Evolutionary conservation across 441 rosid genomes (phyloP).

Genomic region (Jatropha multifida): DNA sequence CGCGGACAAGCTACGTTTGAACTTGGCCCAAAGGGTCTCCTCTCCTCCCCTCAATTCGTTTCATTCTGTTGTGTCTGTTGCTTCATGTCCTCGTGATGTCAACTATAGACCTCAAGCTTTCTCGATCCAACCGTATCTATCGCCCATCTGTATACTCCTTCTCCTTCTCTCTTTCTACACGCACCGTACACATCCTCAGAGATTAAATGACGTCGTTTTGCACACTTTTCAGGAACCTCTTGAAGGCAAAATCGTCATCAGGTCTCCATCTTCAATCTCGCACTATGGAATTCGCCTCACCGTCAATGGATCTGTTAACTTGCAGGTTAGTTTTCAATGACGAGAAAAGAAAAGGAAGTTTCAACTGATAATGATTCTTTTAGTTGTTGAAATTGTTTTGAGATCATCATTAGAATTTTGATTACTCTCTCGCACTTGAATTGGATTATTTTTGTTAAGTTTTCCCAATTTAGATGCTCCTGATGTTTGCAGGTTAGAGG

Average conservation of each 20-base stretch:
- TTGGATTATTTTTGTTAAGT: neutral
- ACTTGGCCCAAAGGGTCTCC: too few species aligned
- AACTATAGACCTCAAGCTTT: slow-evolving; percentile 52
- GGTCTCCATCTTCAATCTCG: slow-evolving; percentile 57
- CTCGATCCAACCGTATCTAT: slow-evolving; percentile 67
- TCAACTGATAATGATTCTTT: neutral
- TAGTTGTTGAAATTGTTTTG: neutral
- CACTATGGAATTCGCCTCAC: slow-evolving; percentile 68
- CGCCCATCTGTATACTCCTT: slow-evolving; percentile 55
- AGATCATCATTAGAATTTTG: neutral
- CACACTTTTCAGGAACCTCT: slow-evolving; percentile 52
- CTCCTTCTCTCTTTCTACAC: neutral
- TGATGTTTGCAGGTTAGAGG: slow-evolving; percentile 58
- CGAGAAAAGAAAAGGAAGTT: neutral
- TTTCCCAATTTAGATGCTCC: slow-evolving; percentile 4
- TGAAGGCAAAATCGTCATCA: slow-evolving; percentile 63
- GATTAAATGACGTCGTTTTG: neutral
- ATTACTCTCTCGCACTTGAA: neutral
- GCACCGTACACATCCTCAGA: neutral
- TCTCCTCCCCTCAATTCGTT: too few species aligned
- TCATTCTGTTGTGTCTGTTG: too few species aligned
- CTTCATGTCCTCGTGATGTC: slow-evolving; percentile 23
- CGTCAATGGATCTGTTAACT: slow-evolving; percentile 62
- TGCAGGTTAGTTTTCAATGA: slow-evolving; percentile 48
- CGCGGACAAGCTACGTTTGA: too few species aligned